Conservation (phyloP, 2,329 filamentous ascomycete genomes). For the Cercospora canescens region DNA sequence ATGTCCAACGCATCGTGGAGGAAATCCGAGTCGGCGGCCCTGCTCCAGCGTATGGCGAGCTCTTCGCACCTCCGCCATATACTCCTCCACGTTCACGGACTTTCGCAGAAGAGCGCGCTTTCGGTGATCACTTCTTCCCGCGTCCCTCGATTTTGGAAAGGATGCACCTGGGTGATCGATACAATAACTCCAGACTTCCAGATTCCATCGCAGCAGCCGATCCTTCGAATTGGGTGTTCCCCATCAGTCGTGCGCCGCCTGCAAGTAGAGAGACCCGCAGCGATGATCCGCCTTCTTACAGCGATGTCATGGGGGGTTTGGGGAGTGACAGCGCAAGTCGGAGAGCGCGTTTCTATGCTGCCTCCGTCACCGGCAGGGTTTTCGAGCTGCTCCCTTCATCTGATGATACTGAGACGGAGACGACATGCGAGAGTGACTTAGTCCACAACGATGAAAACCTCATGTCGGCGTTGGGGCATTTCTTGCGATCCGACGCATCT, state of each 20-base stretch:
- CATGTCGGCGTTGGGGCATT: neutral
- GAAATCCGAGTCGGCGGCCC: neutral
- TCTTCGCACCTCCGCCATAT: neutral
- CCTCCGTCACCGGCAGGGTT: neutral
- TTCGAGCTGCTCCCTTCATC: neutral
- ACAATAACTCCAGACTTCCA: neutral
- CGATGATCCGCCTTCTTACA: neutral
- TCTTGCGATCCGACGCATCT: neutral
- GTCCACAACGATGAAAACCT: neutral
- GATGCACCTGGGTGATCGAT: neutral
- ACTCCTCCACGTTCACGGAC: neutral
- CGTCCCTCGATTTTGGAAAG: neutral
- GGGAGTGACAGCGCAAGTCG: neutral
- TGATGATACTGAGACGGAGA: neutral
- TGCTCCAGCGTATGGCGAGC: neutral
- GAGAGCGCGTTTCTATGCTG: neutral
- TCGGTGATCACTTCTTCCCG: neutral
- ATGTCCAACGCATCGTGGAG: neutral
- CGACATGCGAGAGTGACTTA: neutral
- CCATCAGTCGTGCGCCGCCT: neutral
- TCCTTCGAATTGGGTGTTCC: neutral
- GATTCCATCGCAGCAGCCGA: neutral
- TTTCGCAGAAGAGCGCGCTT: neutral
- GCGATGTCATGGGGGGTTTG: neutral
- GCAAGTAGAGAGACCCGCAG: neutral